Evolutionary conservation across 306 rosid species (phyloP).

Genomic region (Pyrus communis): DNA sequence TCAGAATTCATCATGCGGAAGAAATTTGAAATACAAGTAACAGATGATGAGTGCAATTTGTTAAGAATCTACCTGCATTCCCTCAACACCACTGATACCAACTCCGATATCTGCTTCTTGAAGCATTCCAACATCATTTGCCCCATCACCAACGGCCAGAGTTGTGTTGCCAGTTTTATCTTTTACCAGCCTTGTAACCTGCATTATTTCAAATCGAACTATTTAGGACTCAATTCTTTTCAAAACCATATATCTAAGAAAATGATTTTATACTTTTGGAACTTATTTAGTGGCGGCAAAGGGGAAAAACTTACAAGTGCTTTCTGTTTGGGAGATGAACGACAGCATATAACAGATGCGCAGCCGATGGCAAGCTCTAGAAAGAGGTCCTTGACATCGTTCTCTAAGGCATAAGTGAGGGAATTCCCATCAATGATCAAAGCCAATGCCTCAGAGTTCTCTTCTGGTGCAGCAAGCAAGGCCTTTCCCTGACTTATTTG

Average conservation of each 20-base stretch:
- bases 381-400: constrained; percentile 72
- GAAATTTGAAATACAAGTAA: neutral
- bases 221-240: neutral
- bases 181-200: constrained; percentile 87
- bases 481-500: constrained; percentile 62
- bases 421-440: constrained; percentile 95
- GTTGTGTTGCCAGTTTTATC: constrained; percentile 61
- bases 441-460: constrained; percentile 66
- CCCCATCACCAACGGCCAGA: constrained; percentile 97
- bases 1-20: neutral
- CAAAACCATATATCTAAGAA: neutral
- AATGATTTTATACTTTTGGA: neutral
- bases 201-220: constrained; percentile 9
- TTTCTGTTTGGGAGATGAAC: constrained; percentile 98
- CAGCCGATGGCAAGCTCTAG: constrained; percentile 87
- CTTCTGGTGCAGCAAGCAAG: constrained; percentile 26
- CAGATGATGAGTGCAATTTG: neutral
- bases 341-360: constrained; percentile 96
- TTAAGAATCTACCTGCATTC: constrained; percentile 80
- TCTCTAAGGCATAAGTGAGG: constrained; percentile 74
- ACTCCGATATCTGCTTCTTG: constrained; percentile 99
- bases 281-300: neutral
- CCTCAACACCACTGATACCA: constrained; percentile 96
- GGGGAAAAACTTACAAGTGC: constrained; percentile 59
- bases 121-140: constrained; percentile 98